Base-by-base conservation (phyloP, 1,284 basidiomycete species). In the Leucoagaricus sp. region DNA sequence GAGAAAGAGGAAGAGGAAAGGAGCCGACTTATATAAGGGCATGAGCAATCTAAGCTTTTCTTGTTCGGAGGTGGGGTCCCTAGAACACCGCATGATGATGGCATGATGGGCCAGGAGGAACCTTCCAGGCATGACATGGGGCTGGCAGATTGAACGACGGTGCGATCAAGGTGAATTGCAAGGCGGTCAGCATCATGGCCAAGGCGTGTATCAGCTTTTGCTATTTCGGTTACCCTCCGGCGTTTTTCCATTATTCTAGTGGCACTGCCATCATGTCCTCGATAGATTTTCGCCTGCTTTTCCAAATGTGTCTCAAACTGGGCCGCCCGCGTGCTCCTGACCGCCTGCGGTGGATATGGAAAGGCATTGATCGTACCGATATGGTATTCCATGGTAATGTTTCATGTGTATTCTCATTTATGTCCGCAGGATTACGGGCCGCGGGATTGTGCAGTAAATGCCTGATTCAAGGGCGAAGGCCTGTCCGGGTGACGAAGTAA, bases 141-240 rank as follows among this genome's bases (percentile, higher is more conserved):
- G 17, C 36, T 38, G 33, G 12, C 15, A 29, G 36, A 50, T 21
- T 31, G 21, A 49, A 29, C 36, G 21, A 50, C 40, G 40, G 31
- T 44, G 28, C 28, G 49, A 49, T 33, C 31, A 49, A 33, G 31
- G 7, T 21, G 21, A 47, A 38, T n/a, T 15, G 15, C 15, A n/a
- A 38, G 13, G 13, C 36, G 12, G 28, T 21, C 23, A 49, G 33
- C 48, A 13, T 34, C 50, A 40, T 52, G 50, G 40, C 38, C n/a
- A n/a, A 52, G 41, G 50, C 50, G 50, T 52, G 50, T 44, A 52
- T 52, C 40, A 41, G 4, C 31, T 36, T 17, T 25, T 8, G 45
- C 38, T 42, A 21, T 36, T 36, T 17, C 33, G 25, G 13, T 21
- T 28, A n/a, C 49, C 21, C 40, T 29, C 50, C 38, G 29, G 29